A percentile compares a stretch with the other conserved stretches of the same genome.
These are phyloP conservation scores for Pseudotsuga menziesii DNA, from an alignment of 75 land plant species.

Conservation along the genomic window DNA sequence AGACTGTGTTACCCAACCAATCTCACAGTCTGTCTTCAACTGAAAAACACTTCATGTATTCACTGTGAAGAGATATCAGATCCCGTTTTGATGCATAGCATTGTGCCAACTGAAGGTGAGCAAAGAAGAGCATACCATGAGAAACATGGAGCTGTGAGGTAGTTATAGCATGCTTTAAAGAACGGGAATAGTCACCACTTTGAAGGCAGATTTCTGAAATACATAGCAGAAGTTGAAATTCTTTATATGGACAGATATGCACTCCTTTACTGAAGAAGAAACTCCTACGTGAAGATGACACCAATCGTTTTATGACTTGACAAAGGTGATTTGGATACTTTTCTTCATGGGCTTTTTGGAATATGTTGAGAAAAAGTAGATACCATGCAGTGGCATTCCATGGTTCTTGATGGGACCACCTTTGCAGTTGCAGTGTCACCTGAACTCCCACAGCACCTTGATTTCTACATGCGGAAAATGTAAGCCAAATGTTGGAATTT, in stretches of 20 bases:
- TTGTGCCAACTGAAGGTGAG: conserved; percentile 63
- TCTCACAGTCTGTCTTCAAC: conserved; percentile 37
- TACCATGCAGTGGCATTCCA: conserved; percentile 65
- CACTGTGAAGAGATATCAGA: conserved; percentile 24
- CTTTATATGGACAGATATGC: conserved; percentile 26
- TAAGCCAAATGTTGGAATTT: conserved; percentile 13
- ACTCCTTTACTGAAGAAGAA: conserved; percentile 8
- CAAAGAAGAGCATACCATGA: conserved; percentile 37
- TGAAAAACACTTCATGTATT: conserved; percentile 48
- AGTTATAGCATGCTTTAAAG: conserved; percentile 43
- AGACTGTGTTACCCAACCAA: conserved; percentile 62
- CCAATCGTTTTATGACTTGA: conserved; percentile 27
- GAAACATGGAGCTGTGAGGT: conserved; percentile 41
- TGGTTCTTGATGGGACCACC: conserved; percentile 68
- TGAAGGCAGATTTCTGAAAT: conserved; percentile 63
- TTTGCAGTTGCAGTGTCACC: conserved; percentile 36
- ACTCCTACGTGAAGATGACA: conserved; percentile 15
- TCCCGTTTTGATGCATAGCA: conserved; percentile 45
- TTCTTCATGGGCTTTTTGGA: conserved; percentile 53
- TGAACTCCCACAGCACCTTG: conserved; percentile 12
- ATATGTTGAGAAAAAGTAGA: conserved; percentile 47
- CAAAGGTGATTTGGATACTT: conserved; percentile 41
- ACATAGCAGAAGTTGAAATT: conserved; percentile 51
- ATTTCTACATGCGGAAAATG: conserved; percentile 45
- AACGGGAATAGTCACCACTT: conserved; percentile 30